Evolutionary conservation across 192 early-diverging fungal species (phyloP).

Genomic region (Phlyctochytrium planicorne): DNA sequence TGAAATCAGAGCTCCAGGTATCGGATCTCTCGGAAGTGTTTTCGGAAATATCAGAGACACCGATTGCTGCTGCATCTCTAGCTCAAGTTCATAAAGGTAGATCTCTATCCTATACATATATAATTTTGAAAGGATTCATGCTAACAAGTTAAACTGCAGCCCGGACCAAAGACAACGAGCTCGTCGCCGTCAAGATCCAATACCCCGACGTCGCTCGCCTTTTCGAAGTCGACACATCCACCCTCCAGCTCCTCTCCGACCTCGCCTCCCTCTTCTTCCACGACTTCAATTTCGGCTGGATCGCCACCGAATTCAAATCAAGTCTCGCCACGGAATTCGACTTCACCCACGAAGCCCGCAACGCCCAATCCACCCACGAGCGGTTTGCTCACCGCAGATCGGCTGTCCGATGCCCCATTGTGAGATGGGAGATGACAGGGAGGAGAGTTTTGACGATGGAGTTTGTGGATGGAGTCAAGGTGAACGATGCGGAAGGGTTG

Average conservation of each 20-base stretch:
- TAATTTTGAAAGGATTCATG: no score
- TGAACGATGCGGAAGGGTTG: conserved; percentile 56
- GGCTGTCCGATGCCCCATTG: conserved; percentile 65
- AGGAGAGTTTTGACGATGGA: conserved; percentile 69
- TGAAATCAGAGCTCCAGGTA: conserved; percentile 58
- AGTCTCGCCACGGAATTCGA: conserved; percentile 72
- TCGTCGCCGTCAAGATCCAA: conserved; percentile 79
- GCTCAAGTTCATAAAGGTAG: conserved; percentile 80
- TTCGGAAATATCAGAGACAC: conserved; percentile 55
- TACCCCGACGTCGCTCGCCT: conserved; percentile 74
- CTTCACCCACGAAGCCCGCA: conserved; percentile 74
- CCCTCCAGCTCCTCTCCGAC: conserved; percentile 52
- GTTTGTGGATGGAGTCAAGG: conserved; percentile 69
- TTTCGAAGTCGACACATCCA: conserved; percentile 70
- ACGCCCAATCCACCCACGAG: conserved; percentile 52
- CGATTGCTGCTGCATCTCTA: conserved; percentile 77
- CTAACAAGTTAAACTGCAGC: no score
- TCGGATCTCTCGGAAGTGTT: conserved; percentile 37
- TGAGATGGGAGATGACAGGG: conserved; percentile 60
- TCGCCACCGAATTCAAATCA: conserved; percentile 59
- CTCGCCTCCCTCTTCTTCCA: conserved; percentile 60
- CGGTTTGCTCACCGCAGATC: conserved; percentile 31
- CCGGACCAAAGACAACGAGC: conserved; percentile 47
- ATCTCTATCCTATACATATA: no score
- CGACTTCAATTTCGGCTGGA: conserved; percentile 67